Conservation (phyloP, 306 rosid genomes). For the Begonia peltatifolia region DNA sequence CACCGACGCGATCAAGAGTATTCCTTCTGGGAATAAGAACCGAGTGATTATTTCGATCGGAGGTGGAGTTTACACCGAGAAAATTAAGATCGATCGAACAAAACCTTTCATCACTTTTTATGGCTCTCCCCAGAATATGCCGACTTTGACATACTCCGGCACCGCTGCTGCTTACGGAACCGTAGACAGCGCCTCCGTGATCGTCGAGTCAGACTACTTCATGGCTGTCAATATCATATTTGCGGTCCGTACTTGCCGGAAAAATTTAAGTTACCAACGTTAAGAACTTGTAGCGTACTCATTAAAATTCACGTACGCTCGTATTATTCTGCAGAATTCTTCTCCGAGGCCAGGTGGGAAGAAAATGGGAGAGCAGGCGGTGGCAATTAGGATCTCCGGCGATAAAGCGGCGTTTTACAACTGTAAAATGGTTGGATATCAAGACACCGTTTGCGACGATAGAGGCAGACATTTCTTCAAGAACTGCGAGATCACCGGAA, state of each 20-base stretch:
- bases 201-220: conserved; percentile 23
- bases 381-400: conserved; percentile 28
- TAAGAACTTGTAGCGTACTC: too few species aligned
- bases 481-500: conserved; percentile 30
- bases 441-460: conserved; percentile 42
- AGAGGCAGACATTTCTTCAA: conserved; percentile 28
- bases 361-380: conserved; percentile 23
- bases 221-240: conserved; percentile 24
- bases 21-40: conserved; percentile 27
- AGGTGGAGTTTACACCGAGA: conserved; percentile 39
- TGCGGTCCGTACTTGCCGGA: conserved; percentile 8
- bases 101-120: conserved; percentile 37
- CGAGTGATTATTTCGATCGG: conserved; percentile 43
- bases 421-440: conserved; percentile 29
- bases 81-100: conserved; percentile 20
- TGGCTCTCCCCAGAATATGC: conserved; percentile 19
- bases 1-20: conserved; percentile 28
- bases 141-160: conserved; percentile 28
- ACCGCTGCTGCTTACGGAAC: conserved; percentile 36
- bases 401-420: conserved; percentile 23
- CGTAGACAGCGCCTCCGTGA: conserved; percentile 38
- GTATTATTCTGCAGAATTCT: conserved; percentile 15
- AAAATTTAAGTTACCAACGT: too few species aligned
- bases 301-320: background rate
- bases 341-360: conserved; percentile 22